Evolutionary conservation across 352 stramenopile genomes (phyloP), one percentile per base, ranked within the genome.

Genomic region (Bremia lactucae): DNA sequence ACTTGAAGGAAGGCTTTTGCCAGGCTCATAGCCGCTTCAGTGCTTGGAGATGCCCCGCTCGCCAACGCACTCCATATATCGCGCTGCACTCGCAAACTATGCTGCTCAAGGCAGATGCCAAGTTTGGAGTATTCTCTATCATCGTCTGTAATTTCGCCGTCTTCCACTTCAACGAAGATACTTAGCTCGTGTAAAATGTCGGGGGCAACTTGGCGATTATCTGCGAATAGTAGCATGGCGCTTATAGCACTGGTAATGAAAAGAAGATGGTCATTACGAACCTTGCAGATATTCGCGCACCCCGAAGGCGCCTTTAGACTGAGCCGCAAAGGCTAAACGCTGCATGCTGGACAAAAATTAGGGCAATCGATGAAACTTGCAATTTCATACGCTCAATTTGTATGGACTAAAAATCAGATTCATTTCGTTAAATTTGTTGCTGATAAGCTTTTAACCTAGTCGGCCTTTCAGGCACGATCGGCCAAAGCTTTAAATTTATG

Each of bases 31-130:
- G 33, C 42, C 10, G n/a, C 45, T 4, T 36, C 24, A 33, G 44
- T 16, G n/a, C 20, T 35, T 0, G 41, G 40, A 31, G 45, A 52
- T 15, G 47, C 55, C 21, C 42, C 28, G 20, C 57, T 68, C 8
- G 62, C 60, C 18, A 84, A 46, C 22, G 68, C 67, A 29, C 69
- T 81, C 72, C 69, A 87, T 15, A 82, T 51, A 23, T 80, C 65
- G 0, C 74, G 69, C 41, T 87, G 74, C 3, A 58, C 60, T 14
- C 39, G 18, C 16, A 73, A 20, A 6, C 55, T 31, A 25, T 79
- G 34, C 19, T 62, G 42, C 31, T 87, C 69, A 23, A 87, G 51
- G 6, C 54, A 35, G 0, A 87, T 34, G 0, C 68, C 65, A 18
- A 66, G 52, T 18, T 52, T 43, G 36, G 33, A 24, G 41, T 2